Evolutionary conservation across 768 basidiomycete species (phyloP), one percentile per base, ranked within the genome.

Genomic region (Leccinum rimulosum): DNA sequence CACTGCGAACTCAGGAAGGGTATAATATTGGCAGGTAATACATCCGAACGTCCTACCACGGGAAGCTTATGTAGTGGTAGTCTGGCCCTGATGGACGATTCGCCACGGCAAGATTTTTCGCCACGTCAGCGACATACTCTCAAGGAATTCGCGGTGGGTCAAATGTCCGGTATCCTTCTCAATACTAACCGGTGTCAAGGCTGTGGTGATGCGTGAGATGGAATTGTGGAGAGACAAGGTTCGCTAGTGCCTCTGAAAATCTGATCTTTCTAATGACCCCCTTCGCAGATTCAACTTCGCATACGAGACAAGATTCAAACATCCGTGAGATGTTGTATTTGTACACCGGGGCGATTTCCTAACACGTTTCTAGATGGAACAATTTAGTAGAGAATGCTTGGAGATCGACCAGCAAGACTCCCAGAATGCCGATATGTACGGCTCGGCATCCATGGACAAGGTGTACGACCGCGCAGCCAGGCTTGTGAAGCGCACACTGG

Each of bases 221-320:
- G 95, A 97, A 70, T 77, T 97, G 2, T 97, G 94, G 94, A 79
- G 88, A 59, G 95, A 97, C 72, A 96, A 97, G 80, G 91, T 90
- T 35, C 36, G 3, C 22, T 33, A 15, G 35, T 52, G 28, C 31
- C 27, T 50, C 28, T 22, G 54, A 53, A 33, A 33, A 45, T 17
- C 4, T 28, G 1, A 56, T 28, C 11, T 58, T 27, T 33, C 48
- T 22, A 14, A 31, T 58, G 15, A 45, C 25, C 14, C 27, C 50
- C 45, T 25, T 27, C 25, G 14, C 61, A 91, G 91, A 93, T 95
- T 54, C 95, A 95, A 75, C 77, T 96, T 15, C 83, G 93, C 36
- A 89, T 95, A 64, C 84, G 95, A 50, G 95, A 95, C 66, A 86
- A 87, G 49, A 96, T 97, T 31, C 95, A 98, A 67, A 92, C 79